A percentile compares a stretch with the other conserved stretches of the same genome.
Conservation (phyloP, 208 protist genomes). For the Trypanosomatidae sp. region DNA sequence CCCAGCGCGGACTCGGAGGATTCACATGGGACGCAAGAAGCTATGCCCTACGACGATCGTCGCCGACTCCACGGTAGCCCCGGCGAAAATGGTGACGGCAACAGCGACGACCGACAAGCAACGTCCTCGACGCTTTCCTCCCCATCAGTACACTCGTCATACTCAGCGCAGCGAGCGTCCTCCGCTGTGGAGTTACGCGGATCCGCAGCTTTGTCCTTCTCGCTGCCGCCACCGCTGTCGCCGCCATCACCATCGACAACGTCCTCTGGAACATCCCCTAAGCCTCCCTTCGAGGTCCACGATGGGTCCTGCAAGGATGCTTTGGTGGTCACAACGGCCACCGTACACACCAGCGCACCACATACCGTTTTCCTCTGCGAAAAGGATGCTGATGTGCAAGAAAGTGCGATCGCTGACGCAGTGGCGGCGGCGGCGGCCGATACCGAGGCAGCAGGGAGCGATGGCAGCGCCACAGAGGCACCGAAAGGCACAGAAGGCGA, state of each 20-base stretch:
- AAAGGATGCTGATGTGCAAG: neutral
- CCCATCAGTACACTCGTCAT: neutral
- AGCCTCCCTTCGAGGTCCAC: neutral
- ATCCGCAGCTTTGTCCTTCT: neutral
- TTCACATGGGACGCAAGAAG: conserved; percentile 8
- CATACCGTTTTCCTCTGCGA: neutral
- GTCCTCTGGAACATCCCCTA: too few species aligned
- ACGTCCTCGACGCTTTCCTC: conserved; percentile 6
- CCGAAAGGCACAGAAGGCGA: neutral
- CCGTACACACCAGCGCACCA: neutral
- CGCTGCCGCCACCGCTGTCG: neutral
- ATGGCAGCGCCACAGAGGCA: neutral
- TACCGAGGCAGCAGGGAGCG: neutral
- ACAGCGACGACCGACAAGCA: neutral
- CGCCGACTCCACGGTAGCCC: neutral
- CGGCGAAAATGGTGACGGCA: neutral
- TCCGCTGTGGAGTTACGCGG: neutral
- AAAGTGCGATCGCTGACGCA: neutral
- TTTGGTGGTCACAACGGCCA: neutral
- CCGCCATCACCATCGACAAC: neutral
- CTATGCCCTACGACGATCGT: conserved; percentile 8
- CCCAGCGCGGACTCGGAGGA: neutral
- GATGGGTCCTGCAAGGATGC: neutral
- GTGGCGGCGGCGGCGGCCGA: neutral
- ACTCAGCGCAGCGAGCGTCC: neutral